phyloP scores from a whole-genome alignment of 495 filamentous ascomycete genomes.

The Hyphodiscus hymeniophilus region DNA sequence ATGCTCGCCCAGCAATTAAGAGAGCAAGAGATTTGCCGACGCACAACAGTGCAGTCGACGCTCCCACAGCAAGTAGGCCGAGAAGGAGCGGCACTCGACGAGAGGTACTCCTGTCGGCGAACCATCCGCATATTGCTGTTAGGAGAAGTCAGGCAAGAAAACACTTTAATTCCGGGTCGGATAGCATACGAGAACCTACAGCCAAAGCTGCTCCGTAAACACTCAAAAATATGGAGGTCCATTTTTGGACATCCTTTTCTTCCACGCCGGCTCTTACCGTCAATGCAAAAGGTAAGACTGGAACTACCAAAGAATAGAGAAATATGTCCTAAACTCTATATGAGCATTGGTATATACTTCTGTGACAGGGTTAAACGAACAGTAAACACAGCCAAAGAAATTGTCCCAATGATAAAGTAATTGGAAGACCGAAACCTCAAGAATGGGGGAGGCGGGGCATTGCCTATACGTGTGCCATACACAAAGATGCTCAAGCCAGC shows the following conservation, averaged over 20 bases:
- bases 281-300: slow-evolving; percentile 77
- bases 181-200: slow-evolving; percentile 18
- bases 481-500: slow-evolving; percentile 12
- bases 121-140: slow-evolving; percentile 34
- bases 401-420: slow-evolving; percentile 21
- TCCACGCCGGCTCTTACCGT: slow-evolving; percentile 49
- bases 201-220: slow-evolving; percentile 70
- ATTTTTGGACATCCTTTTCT: slow-evolving; percentile 52
- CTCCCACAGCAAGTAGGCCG: slow-evolving; percentile 62
- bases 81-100: slow-evolving; percentile 60
- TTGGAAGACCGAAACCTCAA: slow-evolving; percentile 18
- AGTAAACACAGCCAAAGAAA: slow-evolving; percentile 34
- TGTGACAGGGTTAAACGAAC: neutral
- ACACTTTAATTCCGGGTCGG: too few species aligned
- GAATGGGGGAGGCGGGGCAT: slow-evolving; percentile 10
- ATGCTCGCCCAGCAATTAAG: slow-evolving; percentile 57
- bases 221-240: slow-evolving; percentile 72
- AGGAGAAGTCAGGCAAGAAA: too few species aligned
- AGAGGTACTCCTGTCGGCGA: slow-evolving; percentile 54
- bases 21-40: slow-evolving; percentile 58
- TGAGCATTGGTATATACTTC: neutral
- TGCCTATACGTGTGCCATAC: slow-evolving; percentile 14
- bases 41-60: slow-evolving; percentile 63
- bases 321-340: slow-evolving; percentile 52
- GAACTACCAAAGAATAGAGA: slow-evolving; percentile 71